Evolutionary conservation across 1,284 basidiomycete species (phyloP), one percentile per base, ranked within the genome.

Genomic region (Cutaneotrichosporon arboriforme): DNA sequence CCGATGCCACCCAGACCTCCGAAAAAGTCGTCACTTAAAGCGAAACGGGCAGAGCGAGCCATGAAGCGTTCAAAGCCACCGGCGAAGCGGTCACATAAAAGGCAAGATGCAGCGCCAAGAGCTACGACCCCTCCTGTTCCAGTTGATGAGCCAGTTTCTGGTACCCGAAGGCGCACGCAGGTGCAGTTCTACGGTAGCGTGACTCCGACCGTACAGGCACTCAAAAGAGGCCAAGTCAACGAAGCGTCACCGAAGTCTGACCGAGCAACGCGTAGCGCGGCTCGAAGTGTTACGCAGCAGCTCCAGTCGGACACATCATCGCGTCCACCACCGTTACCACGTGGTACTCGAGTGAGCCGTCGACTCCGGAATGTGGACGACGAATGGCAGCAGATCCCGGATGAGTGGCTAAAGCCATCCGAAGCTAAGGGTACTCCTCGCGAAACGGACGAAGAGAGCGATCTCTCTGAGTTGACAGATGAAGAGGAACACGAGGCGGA

Each of bases 361-460:
- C 60, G 64, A 20, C 55, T 64, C 8, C 51, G 61, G 10, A 48
- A 64, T 17, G 61, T 65, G 10, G 67, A 70, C 8, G 74, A 76
- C 37, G 71, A 68, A 26, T 77, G 76, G 76, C 70, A 76, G 51
- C 63, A 72, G 46, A 62, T 77, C 13, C 76, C 76, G 0, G 64
- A 65, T 2, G 75, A 75, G 43, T 74, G 74, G 71, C 56, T 76
- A 20, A 37, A 52, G 8, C 46, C 53, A 46, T 43, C 35, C 31
- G 52, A 56, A 22, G 46, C 31, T n/a, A 45, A 42, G n/a, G n/a
- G n/a, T 40, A 8, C 59, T 59, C 49, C 57, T 39, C 8, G 60
- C 53, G 46, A 43, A 38, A 23, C 20, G 13, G 67, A 64, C 18
- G 67, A 68, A 8, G 71, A 71, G 39, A 70, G 67, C 46, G 73